Conservation (phyloP, 495 filamentous ascomycete species). For the Hyphodiscus hymeniophilus region DNA sequence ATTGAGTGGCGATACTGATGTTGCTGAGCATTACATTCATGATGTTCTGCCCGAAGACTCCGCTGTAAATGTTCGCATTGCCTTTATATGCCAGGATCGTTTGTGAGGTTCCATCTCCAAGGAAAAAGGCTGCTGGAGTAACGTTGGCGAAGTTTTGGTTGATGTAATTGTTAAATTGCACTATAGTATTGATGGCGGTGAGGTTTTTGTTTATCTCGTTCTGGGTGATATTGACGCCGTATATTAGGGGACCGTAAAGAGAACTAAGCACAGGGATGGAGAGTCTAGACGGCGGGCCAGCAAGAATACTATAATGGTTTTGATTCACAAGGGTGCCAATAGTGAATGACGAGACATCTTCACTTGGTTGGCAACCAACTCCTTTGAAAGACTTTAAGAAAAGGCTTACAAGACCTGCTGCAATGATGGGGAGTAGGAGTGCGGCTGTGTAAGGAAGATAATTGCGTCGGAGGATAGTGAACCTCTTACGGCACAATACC, state of each 20-base stretch:
- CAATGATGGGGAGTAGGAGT: slow-evolving; percentile 64
- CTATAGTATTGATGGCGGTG: slow-evolving; percentile 52
- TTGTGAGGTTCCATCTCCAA: slow-evolving; percentile 40
- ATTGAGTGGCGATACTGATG: slow-evolving; percentile 57
- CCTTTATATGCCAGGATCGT: slow-evolving; percentile 57
- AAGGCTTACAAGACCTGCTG: slow-evolving; percentile 64
- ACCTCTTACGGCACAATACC: slow-evolving; percentile 69
- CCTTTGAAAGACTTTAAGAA: slow-evolving; percentile 52
- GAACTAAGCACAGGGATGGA: slow-evolving; percentile 29
- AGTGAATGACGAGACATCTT: slow-evolving; percentile 29
- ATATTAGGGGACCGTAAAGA: slow-evolving; percentile 34
- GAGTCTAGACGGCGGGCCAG: slow-evolving; percentile 52
- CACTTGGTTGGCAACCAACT: slow-evolving; percentile 48
- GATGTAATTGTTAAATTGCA: slow-evolving; percentile 61
- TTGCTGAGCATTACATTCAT: slow-evolving; percentile 57
- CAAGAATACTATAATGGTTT: slow-evolving; percentile 40
- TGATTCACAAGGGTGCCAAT: slow-evolving; percentile 31
- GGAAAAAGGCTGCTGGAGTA: slow-evolving; percentile 67
- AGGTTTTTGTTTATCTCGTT: slow-evolving; percentile 1
- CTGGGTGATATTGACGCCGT: slow-evolving; percentile 21
- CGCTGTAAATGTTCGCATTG: slow-evolving; percentile 38
- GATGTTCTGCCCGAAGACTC: slow-evolving; percentile 64
- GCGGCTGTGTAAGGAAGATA: slow-evolving; percentile 65
- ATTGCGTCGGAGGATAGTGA: slow-evolving; percentile 67
- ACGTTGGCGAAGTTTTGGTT: slow-evolving; percentile 51